These are phyloP conservation scores for Gossypium turneri DNA, from an alignment of 345 rosid genomes.

Conservation along the genomic window DNA sequence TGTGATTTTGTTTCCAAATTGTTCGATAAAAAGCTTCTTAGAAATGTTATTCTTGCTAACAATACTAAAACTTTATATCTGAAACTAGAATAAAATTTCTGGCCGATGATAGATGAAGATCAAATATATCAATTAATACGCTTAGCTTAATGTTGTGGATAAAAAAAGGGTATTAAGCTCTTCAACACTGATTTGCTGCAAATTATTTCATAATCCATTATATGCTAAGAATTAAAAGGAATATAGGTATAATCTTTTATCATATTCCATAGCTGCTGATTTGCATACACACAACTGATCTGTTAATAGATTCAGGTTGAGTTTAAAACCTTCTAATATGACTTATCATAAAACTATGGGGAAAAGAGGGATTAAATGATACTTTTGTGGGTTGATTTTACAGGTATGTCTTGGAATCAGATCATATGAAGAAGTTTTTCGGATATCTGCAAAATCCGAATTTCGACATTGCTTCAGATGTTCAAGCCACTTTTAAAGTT, in stretches of 20 bases:
- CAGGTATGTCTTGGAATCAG: constrained; percentile 44
- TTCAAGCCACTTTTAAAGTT: constrained; percentile 46
- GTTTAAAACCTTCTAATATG: too few relatives aligned
- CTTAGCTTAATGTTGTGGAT: background rate
- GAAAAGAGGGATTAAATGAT: background rate
- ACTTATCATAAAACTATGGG: too few relatives aligned
- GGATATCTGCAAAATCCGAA: constrained; percentile 39
- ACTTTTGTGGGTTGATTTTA: constrained; percentile 13
- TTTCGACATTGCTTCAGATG: constrained; percentile 50
- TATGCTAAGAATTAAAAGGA: background rate
- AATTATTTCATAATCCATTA: background rate
- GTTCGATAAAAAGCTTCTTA: background rate
- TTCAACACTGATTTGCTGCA: background rate
- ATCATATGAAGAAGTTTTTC: constrained; percentile 42
- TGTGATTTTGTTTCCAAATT: background rate
- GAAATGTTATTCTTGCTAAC: background rate
- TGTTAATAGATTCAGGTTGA: too few relatives aligned
- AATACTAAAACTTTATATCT: background rate
- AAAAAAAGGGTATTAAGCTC: background rate
- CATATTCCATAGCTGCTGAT: too few relatives aligned
- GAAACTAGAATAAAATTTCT: background rate
- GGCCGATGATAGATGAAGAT: background rate
- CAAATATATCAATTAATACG: background rate
- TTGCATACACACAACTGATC: too few relatives aligned
- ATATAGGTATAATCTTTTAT: background rate